phyloP scores from a whole-genome alignment of 2,329 filamentous ascomycete species.

The Seiridium unicorne region DNA sequence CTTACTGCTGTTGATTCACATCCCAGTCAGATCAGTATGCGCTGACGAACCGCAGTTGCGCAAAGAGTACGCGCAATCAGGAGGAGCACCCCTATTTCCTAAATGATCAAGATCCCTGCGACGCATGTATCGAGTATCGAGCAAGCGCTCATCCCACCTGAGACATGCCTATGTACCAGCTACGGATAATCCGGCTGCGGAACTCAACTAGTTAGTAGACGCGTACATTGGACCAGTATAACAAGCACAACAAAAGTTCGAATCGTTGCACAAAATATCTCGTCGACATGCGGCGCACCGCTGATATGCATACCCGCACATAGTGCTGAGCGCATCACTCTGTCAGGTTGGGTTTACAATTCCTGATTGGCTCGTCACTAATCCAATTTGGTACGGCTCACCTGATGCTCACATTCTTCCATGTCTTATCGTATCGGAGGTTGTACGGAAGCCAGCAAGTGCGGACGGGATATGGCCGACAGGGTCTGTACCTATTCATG shows the following conservation, averaged over 20 bases:
- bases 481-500: neutral
- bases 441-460: neutral
- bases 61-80: slow-evolving; percentile 1
- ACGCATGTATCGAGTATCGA: neutral
- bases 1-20: too few species aligned
- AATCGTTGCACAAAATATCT: neutral
- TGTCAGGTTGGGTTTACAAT: neutral
- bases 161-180: neutral
- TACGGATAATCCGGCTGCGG: neutral
- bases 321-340: slow-evolving; percentile 4
- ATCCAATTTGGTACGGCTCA: neutral
- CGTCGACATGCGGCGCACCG: neutral
- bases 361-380: neutral
- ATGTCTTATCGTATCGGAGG: neutral
- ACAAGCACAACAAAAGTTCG: neutral
- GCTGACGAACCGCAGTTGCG: neutral
- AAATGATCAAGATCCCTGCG: neutral
- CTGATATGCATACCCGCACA: neutral
- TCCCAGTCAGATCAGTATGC: neutral
- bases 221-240: neutral
- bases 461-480: too few species aligned
- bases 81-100: neutral
- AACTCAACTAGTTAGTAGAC: neutral
- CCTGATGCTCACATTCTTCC: neutral
- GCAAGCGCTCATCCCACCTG: neutral